These are phyloP conservation scores for Penicillium cosmopolitanum DNA, from an alignment of 495 filamentous ascomycete species.

Conservation along the genomic window DNA sequence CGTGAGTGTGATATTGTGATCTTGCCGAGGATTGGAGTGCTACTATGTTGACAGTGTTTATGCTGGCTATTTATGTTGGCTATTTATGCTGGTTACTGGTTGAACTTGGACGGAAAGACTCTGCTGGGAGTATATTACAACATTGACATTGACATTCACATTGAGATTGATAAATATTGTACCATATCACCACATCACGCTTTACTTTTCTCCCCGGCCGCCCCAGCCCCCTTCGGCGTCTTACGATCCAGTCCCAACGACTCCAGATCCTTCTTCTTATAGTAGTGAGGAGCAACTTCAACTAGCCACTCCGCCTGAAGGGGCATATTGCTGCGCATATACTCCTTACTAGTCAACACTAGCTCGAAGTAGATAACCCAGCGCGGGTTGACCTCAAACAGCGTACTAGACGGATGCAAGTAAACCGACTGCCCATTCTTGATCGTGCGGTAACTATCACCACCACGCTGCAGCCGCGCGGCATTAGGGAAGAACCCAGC, in stretches of 20 bases:
- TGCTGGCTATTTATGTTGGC: too few relatives aligned
- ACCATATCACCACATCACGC: constrained; percentile 24
- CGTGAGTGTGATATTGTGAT: too few relatives aligned
- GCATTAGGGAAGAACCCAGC: constrained; percentile 96
- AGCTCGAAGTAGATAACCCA: constrained; percentile 92
- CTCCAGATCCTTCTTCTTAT: constrained; percentile 92
- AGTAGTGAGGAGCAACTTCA: constrained; percentile 93
- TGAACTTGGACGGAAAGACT: too few relatives aligned
- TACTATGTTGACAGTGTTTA: neutral
- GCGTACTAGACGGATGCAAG: constrained; percentile 81
- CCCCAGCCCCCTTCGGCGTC: constrained; percentile 67
- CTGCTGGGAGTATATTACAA: too few relatives aligned
- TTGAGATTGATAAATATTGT: too few relatives aligned
- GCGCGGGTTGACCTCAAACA: constrained; percentile 83
- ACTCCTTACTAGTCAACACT: constrained; percentile 92
- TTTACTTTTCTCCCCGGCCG: constrained; percentile 52
- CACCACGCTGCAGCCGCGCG: constrained; percentile 79
- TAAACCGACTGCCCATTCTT: constrained; percentile 91
- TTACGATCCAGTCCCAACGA: constrained; percentile 78
- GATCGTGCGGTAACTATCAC: constrained; percentile 91
- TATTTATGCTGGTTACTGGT: too few relatives aligned
- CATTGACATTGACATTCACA: too few relatives aligned
- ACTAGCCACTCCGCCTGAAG: constrained; percentile 83
- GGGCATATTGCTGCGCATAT: constrained; percentile 86
- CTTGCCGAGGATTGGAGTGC: neutral